phyloP scores from a whole-genome alignment of 2,329 filamentous ascomycete genomes.

The Didymella segeticola region DNA sequence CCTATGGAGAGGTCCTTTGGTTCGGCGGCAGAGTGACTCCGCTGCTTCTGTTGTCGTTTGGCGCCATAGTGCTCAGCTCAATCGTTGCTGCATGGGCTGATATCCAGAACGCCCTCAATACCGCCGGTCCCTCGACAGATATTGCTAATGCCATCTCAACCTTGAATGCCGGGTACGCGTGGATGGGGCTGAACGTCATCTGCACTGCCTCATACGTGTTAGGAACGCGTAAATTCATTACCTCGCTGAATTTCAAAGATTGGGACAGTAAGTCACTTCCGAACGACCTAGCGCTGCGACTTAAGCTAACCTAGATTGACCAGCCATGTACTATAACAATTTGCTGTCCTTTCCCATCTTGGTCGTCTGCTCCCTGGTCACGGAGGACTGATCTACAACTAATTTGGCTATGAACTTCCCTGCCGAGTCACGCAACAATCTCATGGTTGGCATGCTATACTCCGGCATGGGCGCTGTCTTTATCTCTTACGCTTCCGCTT shows the following conservation, averaged over 20 bases:
- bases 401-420: constrained; percentile 93
- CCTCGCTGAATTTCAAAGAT: constrained; percentile 99
- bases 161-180: constrained; percentile 91
- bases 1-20: constrained; percentile 97
- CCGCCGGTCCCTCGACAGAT: constrained; percentile 58
- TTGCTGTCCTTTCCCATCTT: constrained; percentile 94
- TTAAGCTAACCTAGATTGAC: constrained; percentile 15
- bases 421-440: constrained; percentile 74
- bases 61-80: constrained; percentile 94
- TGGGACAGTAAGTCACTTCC: constrained; percentile 82
- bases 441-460: constrained; percentile 89
- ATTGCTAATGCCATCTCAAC: constrained; percentile 83
- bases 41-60: constrained; percentile 90
- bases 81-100: constrained; percentile 97
- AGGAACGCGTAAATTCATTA: constrained; percentile 97
- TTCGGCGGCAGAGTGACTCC: constrained; percentile 91
- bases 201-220: constrained; percentile 90
- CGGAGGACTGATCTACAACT: constrained; percentile 88
- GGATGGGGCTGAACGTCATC: constrained; percentile 97
- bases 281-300: no score
- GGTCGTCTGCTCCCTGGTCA: constrained; percentile 77
- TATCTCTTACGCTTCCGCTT: constrained; percentile 98
- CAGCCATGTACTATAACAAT: constrained; percentile 99
- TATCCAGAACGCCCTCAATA: constrained; percentile 81
- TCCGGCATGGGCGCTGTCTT: constrained; percentile 93